Percentiles rank a stretch among this genome's conserved stretches.
Conservation (phyloP, 1,284 basidiomycete genomes). For the Stereum hirsutum region DNA sequence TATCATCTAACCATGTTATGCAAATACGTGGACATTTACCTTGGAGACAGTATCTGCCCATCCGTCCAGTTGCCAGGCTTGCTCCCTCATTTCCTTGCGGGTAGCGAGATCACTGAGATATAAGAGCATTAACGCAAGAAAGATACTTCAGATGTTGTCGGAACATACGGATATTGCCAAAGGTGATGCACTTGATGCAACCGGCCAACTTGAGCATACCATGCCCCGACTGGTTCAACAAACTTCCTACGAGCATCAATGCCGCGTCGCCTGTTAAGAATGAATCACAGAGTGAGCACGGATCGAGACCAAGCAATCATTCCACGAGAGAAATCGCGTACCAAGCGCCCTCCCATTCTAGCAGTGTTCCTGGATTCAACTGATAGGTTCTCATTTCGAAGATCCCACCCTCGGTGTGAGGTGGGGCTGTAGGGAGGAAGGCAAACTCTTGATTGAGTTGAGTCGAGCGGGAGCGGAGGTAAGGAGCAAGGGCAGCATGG, state of each 20-base stretch:
- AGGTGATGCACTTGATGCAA: constrained; percentile 89
- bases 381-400: constrained; percentile 89
- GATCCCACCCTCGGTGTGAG: constrained; percentile 77
- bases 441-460: constrained; percentile 91
- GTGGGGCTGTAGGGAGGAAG: constrained; percentile 85
- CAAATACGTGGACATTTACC: too few relatives aligned
- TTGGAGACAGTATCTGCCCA: constrained; percentile 94
- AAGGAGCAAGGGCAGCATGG: constrained; percentile 64
- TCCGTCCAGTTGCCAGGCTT: constrained; percentile 87
- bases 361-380: constrained; percentile 72
- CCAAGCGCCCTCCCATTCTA: constrained; percentile 95
- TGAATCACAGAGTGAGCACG: constrained; percentile 6
- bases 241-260: constrained; percentile 83
- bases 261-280: constrained; percentile 58
- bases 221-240: constrained; percentile 83
- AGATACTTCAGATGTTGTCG: constrained; percentile 5
- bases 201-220: constrained; percentile 89
- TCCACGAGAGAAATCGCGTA: constrained; percentile 21
- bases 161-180: constrained; percentile 84
- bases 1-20: too few relatives aligned
- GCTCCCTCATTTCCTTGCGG: constrained; percentile 76
- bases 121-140: not conserved
- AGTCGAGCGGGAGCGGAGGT: constrained; percentile 58
- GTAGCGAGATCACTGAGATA: constrained; percentile 60
- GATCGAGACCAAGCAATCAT: not conserved